phyloP scores from a whole-genome alignment of 169 alveolate genomes.

The Cyclospora cayetanensis region DNA sequence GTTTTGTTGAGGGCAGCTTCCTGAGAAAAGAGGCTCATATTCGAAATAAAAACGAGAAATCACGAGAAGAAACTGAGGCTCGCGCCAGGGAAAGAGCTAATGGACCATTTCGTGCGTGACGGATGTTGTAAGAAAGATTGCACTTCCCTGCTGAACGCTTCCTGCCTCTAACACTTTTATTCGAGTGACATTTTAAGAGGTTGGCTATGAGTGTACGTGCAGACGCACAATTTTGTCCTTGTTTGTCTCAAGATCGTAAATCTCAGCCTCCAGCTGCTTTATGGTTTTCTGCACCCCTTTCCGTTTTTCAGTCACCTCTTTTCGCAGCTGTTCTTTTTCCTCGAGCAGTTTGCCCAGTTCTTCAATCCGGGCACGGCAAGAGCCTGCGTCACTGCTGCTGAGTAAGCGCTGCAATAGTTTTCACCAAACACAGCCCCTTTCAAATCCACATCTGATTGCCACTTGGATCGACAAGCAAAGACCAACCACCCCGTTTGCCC shows the following conservation, averaged over 20 bases:
- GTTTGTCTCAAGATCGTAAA: conserved; percentile 69
- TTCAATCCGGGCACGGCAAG: conserved; percentile 4
- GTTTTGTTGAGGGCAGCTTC: conserved; percentile 40
- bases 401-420: conserved; percentile 1
- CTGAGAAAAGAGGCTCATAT: not conserved
- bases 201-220: too few species aligned
- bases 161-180: too few species aligned
- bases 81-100: too few species aligned
- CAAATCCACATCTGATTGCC: too few species aligned
- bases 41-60: too few species aligned
- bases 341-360: not conserved
- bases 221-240: conserved; percentile 64
- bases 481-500: too few species aligned
- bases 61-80: too few species aligned
- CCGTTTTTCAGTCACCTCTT: not conserved
- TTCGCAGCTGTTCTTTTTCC: not conserved
- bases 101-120: too few species aligned
- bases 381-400: conserved; percentile 10
- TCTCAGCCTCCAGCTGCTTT: not conserved
- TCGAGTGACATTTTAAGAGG: too few species aligned
- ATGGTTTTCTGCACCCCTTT: not conserved
- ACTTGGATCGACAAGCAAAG: too few species aligned
- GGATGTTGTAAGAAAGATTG: conserved; percentile 68
- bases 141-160: conserved; percentile 45
- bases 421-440: too few species aligned